These are phyloP conservation scores for Elasticomyces elasticus DNA, from an alignment of 495 filamentous ascomycete genomes.

Conservation along the genomic window DNA sequence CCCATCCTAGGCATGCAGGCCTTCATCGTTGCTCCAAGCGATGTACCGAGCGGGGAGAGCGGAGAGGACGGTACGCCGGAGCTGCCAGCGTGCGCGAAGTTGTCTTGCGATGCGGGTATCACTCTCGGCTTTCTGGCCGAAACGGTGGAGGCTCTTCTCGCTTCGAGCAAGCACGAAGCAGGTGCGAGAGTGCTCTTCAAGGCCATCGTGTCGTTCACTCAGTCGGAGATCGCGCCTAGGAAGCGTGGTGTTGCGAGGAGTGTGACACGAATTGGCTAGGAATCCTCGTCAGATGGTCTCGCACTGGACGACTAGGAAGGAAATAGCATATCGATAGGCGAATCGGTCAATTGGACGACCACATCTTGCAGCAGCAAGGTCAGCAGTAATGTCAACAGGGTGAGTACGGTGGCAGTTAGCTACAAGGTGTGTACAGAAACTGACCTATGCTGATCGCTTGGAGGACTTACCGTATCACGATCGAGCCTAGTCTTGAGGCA, in stretches of 20 bases:
- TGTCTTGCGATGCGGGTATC: slow-evolving; percentile 15
- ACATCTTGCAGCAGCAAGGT: too few relatives aligned
- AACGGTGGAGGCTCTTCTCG: slow-evolving; percentile 10
- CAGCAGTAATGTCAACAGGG: too few relatives aligned
- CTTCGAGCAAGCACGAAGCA: not conserved
- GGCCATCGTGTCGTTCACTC: slow-evolving; percentile 16
- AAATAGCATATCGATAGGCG: too few relatives aligned
- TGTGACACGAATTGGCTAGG: slow-evolving; percentile 5
- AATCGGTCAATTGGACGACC: too few relatives aligned
- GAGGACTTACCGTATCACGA: too few relatives aligned
- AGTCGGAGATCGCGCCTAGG: not conserved
- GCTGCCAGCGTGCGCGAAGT: slow-evolving; percentile 4
- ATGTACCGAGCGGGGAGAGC: not conserved
- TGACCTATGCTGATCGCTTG: too few relatives aligned
- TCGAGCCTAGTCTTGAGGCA: too few relatives aligned
- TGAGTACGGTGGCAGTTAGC: too few relatives aligned
- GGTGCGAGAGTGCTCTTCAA: slow-evolving; percentile 12
- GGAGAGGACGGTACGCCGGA: not conserved
- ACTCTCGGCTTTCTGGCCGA: slow-evolving; percentile 17
- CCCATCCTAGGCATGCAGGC: slow-evolving; percentile 14
- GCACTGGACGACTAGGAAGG: too few relatives aligned
- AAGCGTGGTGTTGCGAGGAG: slow-evolving; percentile 1
- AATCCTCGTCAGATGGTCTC: too few relatives aligned
- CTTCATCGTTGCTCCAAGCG: slow-evolving; percentile 1
- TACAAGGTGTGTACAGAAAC: too few relatives aligned